Base-by-base conservation (phyloP, 1,284 basidiomycete genomes). In the Austroboletus rostrupii region DNA sequence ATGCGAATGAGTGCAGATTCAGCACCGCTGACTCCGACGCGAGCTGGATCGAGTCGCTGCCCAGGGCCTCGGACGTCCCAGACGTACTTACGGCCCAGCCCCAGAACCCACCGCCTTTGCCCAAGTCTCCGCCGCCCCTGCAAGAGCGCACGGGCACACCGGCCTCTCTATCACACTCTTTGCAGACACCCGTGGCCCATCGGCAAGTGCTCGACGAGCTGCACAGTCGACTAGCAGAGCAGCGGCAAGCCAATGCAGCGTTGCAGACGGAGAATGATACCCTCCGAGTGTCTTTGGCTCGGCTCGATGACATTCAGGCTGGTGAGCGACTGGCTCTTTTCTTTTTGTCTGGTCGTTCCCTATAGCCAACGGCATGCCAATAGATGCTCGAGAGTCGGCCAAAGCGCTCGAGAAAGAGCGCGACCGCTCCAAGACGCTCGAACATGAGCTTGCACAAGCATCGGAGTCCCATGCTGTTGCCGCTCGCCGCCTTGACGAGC, bases 41-140 rank as follows among this genome's bases (percentile, higher is more conserved):
- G 39, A 75, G 72, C 45, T 87, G 85, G 85, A 57, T 87, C 36
- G 71, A 77, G 40, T 78, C 79, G 19, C 69, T 87, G 47, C 68
- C 78, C 29, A 77, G 74, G 50, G 80, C 74, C 31, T 13, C 12
- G 23, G 72, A 75, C 42, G 60, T 65, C 19, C 57, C 65, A 31
- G 58, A 53, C 36, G 35, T 39, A 31, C 49, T 38, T 20, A 35
- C 50, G 3, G 21, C 32, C 21, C 46, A 53, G 17, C 49, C 51
- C 20, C 50, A 54, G 43, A 57, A 42, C 39, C 47, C 38, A 26
- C 26, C 43, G 14, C 39, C 50, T 13, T 53, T 45, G 31, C 49
- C 58, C 6, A 57, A 17, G 47, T 59, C 63, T 5, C 61, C 50
- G 19, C 59, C 56, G 32, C 48, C 56, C 16, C 33, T 41, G 29